Evolutionary conservation across 2,329 filamentous ascomycete species (phyloP).

Genomic region (Lachnellula suecica): DNA sequence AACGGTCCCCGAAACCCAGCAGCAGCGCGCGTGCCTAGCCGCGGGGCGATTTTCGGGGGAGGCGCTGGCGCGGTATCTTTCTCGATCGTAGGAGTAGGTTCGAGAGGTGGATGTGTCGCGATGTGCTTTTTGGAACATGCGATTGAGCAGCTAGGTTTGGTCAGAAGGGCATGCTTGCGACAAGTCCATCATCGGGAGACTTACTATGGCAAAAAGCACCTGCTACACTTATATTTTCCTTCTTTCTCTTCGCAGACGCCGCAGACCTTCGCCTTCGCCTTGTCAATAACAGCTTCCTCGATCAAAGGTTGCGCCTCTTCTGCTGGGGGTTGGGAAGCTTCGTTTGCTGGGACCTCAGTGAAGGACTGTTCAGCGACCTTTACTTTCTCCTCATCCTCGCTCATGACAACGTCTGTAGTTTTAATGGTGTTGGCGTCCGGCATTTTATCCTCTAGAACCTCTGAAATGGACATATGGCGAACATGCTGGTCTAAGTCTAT

Average conservation of each 20-base stretch:
- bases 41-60: conserved; percentile 3
- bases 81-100: conserved; percentile 14
- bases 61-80: conserved; percentile 11
- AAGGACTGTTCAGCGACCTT: no score
- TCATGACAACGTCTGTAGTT: no score
- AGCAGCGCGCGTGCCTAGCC: conserved; percentile 26
- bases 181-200: conserved; percentile 27
- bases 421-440: no score
- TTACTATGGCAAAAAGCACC: conserved; percentile 58
- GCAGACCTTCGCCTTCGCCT: conserved; percentile 43
- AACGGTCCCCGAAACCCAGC: conserved; percentile 43
- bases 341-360: no score
- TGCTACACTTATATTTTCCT: conserved; percentile 63
- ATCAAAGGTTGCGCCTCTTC: no score
- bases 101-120: conserved; percentile 29
- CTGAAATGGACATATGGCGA: no score
- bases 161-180: conserved; percentile 6
- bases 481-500: no score
- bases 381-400: no score
- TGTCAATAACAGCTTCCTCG: no score
- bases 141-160: conserved; percentile 53
- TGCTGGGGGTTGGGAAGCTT: no score
- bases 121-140: conserved; percentile 54
- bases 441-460: no score
- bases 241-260: conserved; percentile 51